These are phyloP conservation scores for Tricholoma bakamatsutake DNA, from an alignment of 768 basidiomycete genomes.

Conservation along the genomic window DNA sequence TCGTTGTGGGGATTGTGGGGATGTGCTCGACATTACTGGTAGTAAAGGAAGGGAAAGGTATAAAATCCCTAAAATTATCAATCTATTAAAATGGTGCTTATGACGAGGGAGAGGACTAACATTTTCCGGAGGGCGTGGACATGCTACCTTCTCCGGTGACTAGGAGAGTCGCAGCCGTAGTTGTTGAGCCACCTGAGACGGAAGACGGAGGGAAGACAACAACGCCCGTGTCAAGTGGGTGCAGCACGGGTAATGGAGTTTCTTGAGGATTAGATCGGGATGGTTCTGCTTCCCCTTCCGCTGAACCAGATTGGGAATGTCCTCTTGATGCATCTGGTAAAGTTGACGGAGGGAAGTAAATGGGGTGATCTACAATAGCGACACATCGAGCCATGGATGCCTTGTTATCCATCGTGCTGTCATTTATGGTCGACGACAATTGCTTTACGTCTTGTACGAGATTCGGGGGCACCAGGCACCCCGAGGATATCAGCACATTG, in stretches of 20 bases:
- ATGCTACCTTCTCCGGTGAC: constrained; percentile 69
- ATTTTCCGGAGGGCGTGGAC: constrained; percentile 69
- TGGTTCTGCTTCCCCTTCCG: constrained; percentile 16
- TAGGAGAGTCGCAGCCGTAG: constrained; percentile 53
- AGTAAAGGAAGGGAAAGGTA: constrained; percentile 49
- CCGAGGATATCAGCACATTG: constrained; percentile 49
- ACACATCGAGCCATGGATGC: constrained; percentile 25
- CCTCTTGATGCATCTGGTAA: background rate
- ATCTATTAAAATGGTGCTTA: constrained; percentile 1
- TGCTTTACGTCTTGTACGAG: constrained; percentile 19
- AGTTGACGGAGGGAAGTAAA: constrained; percentile 20
- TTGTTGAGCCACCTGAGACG: constrained; percentile 41
- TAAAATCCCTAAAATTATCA: constrained; percentile 44
- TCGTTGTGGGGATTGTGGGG: constrained; percentile 36
- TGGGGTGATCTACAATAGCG: constrained; percentile 31
- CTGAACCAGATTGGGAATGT: background rate
- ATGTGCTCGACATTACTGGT: constrained; percentile 10
- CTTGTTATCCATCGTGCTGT: background rate
- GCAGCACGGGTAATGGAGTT: constrained; percentile 7
- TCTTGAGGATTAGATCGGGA: constrained; percentile 15
- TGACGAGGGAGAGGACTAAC: constrained; percentile 33
- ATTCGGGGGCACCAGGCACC: constrained; percentile 24
- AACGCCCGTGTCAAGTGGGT: constrained; percentile 53
- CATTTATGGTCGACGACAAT: constrained; percentile 4
- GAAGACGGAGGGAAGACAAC: constrained; percentile 73